Evolutionary conservation across 116 monocot species (phyloP).

Genomic region (Cymodocea nodosa): DNA sequence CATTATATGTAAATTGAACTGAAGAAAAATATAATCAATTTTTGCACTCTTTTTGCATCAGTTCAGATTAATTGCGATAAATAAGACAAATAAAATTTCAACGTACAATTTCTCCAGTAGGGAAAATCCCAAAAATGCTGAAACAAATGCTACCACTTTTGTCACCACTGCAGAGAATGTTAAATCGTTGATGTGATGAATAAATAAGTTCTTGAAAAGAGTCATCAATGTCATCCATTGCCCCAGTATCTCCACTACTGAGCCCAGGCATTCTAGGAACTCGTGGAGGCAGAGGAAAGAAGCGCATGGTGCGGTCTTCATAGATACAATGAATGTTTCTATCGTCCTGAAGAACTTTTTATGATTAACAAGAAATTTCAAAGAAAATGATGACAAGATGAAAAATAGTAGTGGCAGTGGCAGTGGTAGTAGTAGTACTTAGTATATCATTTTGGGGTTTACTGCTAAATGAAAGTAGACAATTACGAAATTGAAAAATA

Average conservation of each 20-base stretch:
- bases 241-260: constrained; percentile 51
- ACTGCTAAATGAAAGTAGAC: too few relatives aligned
- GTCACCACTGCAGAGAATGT: constrained; percentile 87
- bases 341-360: constrained; percentile 15
- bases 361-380: neutral
- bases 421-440: neutral
- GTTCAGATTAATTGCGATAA: too few relatives aligned
- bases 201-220: constrained; percentile 42
- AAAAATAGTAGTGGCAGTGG: neutral
- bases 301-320: constrained; percentile 80
- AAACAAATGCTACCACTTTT: constrained; percentile 84
- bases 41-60: too few relatives aligned
- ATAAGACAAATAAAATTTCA: neutral
- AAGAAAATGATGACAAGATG: neutral
- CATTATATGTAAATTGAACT: too few relatives aligned
- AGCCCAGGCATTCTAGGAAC: constrained; percentile 76
- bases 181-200: constrained; percentile 55
- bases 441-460: neutral
- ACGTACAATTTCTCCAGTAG: constrained; percentile 89
- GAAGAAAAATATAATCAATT: too few relatives aligned
- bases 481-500: too few relatives aligned
- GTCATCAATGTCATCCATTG: constrained; percentile 54
- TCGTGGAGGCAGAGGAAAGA: constrained; percentile 86
- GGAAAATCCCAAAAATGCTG: constrained; percentile 94
- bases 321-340: constrained; percentile 21